Conservation (phyloP, 805 yeast genomes). For the Zygosaccharomyces kombuchaensis region DNA sequence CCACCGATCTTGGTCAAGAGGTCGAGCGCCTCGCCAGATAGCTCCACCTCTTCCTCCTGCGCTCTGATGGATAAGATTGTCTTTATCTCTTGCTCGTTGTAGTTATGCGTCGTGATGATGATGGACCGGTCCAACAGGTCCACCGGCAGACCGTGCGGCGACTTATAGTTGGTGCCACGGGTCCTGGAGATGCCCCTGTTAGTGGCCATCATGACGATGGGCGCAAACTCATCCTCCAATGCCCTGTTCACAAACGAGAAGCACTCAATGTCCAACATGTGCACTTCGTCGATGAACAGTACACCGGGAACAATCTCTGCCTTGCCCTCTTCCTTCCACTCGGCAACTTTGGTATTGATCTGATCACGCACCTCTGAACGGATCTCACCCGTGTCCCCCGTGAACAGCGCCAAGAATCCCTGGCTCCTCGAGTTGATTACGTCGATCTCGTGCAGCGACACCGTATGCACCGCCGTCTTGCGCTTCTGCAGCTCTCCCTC, state of each 20-base stretch:
- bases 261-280: conserved; percentile 96
- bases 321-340: conserved; percentile 98
- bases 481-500: conserved; percentile 97
- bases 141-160: conserved; percentile 97
- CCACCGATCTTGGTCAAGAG: conserved; percentile 83
- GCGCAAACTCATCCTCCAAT: conserved; percentile 92
- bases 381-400: conserved; percentile 97
- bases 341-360: conserved; percentile 93
- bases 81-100: conserved; percentile 77
- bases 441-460: conserved; percentile 96
- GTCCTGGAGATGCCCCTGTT: conserved; percentile 93
- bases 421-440: conserved; percentile 96
- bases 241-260: conserved; percentile 95
- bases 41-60: conserved; percentile 87
- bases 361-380: conserved; percentile 93
- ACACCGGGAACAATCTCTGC: conserved; percentile 98
- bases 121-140: conserved; percentile 92
- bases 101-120: conserved; percentile 80
- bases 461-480: conserved; percentile 94
- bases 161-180: conserved; percentile 86
- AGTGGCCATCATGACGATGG: conserved; percentile 97
- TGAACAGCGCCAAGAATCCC: conserved; percentile 91
- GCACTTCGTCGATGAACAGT: conserved; percentile 94
- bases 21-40: conserved; percentile 76
- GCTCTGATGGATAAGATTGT: conserved; percentile 86